phyloP scores from a whole-genome alignment of 805 yeast species.

The Starmera amethionina region DNA sequence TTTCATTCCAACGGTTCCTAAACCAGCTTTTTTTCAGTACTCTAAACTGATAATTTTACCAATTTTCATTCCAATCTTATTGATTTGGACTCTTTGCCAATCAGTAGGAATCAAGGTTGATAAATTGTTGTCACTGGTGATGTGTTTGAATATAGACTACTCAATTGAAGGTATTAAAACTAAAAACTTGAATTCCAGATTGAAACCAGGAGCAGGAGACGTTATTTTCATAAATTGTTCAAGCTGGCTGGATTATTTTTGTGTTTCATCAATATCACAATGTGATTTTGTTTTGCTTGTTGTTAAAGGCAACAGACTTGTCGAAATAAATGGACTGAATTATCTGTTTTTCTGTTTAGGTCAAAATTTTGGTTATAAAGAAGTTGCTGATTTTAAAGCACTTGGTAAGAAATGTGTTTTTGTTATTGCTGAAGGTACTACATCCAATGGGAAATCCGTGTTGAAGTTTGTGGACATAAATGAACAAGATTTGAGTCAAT shows the following conservation, averaged over 20 bases:
- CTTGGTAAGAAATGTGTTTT: conserved; percentile 36
- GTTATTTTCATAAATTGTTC: conserved; percentile 39
- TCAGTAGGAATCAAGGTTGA: no score
- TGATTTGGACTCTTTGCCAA: not conserved
- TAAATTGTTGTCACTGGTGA: no score
- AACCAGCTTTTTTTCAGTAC: conserved; percentile 12
- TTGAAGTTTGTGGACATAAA: conserved; percentile 38
- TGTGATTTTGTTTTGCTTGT: conserved; percentile 19
- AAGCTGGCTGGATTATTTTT: conserved; percentile 35
- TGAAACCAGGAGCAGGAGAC: conserved; percentile 28
- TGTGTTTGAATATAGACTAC: no score
- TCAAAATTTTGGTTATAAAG: conserved; percentile 3
- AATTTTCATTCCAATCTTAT: conserved; percentile 8
- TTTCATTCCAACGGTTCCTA: conserved; percentile 47
- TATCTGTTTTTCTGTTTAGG: conserved; percentile 13
- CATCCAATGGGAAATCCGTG: conserved; percentile 74
- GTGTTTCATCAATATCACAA: conserved; percentile 21
- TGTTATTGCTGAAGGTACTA: conserved; percentile 71
- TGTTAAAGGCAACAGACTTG: conserved; percentile 20
- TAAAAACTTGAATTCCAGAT: conserved; percentile 6
- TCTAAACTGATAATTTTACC: conserved; percentile 1
- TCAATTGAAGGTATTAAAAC: conserved; percentile 11
- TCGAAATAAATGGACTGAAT: conserved; percentile 22
- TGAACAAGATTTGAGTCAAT: conserved; percentile 14
- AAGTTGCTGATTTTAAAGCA: conserved; percentile 9